These are phyloP conservation scores for Xylaria sp. DNA, from an alignment of 495 filamentous ascomycete genomes.

Conservation along the genomic window DNA sequence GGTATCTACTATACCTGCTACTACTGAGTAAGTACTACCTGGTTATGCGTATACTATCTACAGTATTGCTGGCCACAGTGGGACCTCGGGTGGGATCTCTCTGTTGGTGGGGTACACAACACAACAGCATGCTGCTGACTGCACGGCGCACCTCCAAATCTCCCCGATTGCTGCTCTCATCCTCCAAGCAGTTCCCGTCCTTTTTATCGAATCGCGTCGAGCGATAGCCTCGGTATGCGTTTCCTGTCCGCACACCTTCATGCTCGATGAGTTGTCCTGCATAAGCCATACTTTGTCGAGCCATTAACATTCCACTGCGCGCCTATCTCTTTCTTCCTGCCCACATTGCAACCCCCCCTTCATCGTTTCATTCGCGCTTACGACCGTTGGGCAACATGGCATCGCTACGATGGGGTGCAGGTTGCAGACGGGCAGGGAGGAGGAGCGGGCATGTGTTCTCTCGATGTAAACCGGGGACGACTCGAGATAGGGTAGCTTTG, in stretches of 20 bases:
- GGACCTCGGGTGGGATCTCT: neutral
- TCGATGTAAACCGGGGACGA: neutral
- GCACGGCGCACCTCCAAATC: conserved; percentile 10
- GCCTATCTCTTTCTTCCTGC: conserved; percentile 29
- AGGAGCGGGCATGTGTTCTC: neutral
- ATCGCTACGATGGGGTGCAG: neutral
- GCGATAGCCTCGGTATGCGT: conserved; percentile 35
- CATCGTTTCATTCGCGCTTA: conserved; percentile 34
- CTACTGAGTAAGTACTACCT: neutral
- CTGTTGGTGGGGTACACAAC: conserved; percentile 14
- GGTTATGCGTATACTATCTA: neutral
- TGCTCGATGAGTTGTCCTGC: conserved; percentile 46
- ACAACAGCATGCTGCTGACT: too few relatives aligned
- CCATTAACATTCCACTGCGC: conserved; percentile 35
- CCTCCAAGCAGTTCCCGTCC: conserved; percentile 22
- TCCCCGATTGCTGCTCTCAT: conserved; percentile 7
- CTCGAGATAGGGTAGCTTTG: conserved; percentile 6
- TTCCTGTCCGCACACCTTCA: conserved; percentile 27
- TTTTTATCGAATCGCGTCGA: conserved; percentile 17
- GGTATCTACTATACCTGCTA: too few relatives aligned
- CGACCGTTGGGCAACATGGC: conserved; percentile 37
- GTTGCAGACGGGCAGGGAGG: neutral
- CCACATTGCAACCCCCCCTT: conserved; percentile 36
- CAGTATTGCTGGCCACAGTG: neutral
- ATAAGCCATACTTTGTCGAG: conserved; percentile 30